Evolutionary conservation across 352 stramenopile genomes (phyloP), one percentile per base, ranked within the genome.

Genomic region (Phytophthora ramorum): DNA sequence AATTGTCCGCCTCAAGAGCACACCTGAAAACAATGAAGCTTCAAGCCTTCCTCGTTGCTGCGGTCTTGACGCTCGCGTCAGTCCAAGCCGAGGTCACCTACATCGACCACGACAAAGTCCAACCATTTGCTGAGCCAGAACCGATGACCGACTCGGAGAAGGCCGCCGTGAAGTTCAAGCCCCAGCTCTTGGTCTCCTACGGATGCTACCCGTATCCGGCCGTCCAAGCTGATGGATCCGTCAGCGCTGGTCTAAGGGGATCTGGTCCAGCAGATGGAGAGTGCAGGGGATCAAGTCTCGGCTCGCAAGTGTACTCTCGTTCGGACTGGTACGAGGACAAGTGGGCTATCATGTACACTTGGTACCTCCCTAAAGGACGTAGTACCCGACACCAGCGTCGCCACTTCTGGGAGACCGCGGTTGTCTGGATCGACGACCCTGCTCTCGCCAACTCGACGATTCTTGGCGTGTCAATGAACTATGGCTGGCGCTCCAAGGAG

Each of bases 351-450:
- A 72, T 72, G 68, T 75, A 73, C 61, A 51, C 60, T 35, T 80
- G 68, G 72, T 80, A 80, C 53, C 69, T 80, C 37, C 69, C 69
- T 2, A 81, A 79, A 58, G 70, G 40, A 26, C 41, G 5, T 19
- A 10, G 6, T 14, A 34, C 12, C 5, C 4, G 5, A n/a, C 44
- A 50, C 24, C 22, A 41, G 14, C 37, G n/a, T 50, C 75, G 71
- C 12, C 71, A 78, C 30, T 61, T 71, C 20, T 83, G 75, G 75
- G 60, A 76, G 55, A 58, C 65, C 34, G 63, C 71, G n/a, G 59
- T 83, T 3, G 75, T 83, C 4, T 78, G 75, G 75, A 73, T 83
- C 35, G 66, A 75, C 41, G 71, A 73, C 28, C 64, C 69, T 24
- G 40, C 57, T 6, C 22, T 20, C 3, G n/a, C 45, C 1, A 70